Percentiles rank a stretch among this genome's conserved stretches.
Evolutionary conservation across 768 basidiomycete genomes (phyloP).

Genomic region (Suillus subalutaceus): DNA sequence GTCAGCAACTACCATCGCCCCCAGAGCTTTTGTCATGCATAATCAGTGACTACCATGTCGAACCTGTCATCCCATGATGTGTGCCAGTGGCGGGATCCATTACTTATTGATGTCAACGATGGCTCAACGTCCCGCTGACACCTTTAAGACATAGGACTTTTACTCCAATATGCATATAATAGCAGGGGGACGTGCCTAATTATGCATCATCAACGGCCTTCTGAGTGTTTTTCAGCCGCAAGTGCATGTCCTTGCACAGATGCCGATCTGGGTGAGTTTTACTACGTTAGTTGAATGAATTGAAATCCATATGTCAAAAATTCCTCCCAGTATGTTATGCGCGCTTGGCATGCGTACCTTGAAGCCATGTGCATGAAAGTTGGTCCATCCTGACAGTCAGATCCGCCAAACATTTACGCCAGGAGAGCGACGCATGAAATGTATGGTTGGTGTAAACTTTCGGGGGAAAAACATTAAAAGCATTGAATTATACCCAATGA

Average conservation of each 20-base stretch:
- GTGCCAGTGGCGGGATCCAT: neutral
- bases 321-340: neutral
- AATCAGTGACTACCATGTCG: neutral
- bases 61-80: neutral
- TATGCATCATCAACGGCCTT: neutral
- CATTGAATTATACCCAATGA: neutral
- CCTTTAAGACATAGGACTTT: neutral
- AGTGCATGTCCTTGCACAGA: too few relatives aligned
- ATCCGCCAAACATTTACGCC: neutral
- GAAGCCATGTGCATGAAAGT: neutral
- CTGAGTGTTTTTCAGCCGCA: neutral
- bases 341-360: neutral
- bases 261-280: slow-evolving; percentile 1
- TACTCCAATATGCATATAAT: neutral
- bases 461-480: neutral
- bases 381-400: neutral
- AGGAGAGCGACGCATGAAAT: neutral
- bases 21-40: neutral
- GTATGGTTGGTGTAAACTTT: neutral
- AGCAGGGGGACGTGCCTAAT: neutral
- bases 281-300: slow-evolving; percentile 1
- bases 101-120: neutral
- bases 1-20: neutral
- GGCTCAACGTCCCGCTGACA: neutral
- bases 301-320: neutral